phyloP scores from a whole-genome alignment of 2,329 filamentous ascomycete species.

The Karstenula rhodostoma region DNA sequence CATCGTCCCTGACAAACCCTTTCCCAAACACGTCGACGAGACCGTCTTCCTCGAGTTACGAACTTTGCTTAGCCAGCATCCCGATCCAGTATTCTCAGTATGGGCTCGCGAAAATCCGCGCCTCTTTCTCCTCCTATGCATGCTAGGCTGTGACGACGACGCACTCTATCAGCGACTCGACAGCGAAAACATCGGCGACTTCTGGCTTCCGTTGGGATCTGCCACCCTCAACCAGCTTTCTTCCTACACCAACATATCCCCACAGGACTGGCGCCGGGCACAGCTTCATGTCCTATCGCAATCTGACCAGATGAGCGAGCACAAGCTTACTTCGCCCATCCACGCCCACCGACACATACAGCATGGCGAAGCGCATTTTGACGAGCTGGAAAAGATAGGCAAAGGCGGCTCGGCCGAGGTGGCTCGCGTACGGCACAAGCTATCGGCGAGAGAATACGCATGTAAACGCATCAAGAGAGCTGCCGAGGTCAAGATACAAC shows the following conservation, averaged over 20 bases:
- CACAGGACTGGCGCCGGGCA: slow-evolving; percentile 17
- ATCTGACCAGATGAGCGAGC: slow-evolving; percentile 25
- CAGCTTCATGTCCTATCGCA: slow-evolving; percentile 26
- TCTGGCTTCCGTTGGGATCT: slow-evolving; percentile 23
- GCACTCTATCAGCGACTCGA: slow-evolving; percentile 22
- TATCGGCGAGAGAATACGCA: slow-evolving; percentile 25
- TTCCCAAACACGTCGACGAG: slow-evolving; percentile 28
- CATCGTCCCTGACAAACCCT: slow-evolving; percentile 22
- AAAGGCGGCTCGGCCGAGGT: slow-evolving; percentile 28
- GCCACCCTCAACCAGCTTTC: slow-evolving; percentile 18
- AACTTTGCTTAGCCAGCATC: slow-evolving; percentile 23
- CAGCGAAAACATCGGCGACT: slow-evolving; percentile 24
- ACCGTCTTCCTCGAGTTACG: slow-evolving; percentile 27
- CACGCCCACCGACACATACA: slow-evolving; percentile 23
- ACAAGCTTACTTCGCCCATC: slow-evolving; percentile 21
- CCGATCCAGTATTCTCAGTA: slow-evolving; percentile 17
- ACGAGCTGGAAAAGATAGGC: slow-evolving; percentile 24
- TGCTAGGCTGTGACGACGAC: slow-evolving; percentile 27
- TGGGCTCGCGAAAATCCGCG: slow-evolving; percentile 26
- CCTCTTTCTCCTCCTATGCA: slow-evolving; percentile 28
- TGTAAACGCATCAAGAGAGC: slow-evolving; percentile 26
- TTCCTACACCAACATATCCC: slow-evolving; percentile 10
- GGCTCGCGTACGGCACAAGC: slow-evolving; percentile 23
- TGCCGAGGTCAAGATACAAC: slow-evolving; percentile 22
- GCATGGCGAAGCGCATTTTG: slow-evolving; percentile 20